Conservation (phyloP, 495 filamentous ascomycete genomes). For the Xylaria curta region DNA sequence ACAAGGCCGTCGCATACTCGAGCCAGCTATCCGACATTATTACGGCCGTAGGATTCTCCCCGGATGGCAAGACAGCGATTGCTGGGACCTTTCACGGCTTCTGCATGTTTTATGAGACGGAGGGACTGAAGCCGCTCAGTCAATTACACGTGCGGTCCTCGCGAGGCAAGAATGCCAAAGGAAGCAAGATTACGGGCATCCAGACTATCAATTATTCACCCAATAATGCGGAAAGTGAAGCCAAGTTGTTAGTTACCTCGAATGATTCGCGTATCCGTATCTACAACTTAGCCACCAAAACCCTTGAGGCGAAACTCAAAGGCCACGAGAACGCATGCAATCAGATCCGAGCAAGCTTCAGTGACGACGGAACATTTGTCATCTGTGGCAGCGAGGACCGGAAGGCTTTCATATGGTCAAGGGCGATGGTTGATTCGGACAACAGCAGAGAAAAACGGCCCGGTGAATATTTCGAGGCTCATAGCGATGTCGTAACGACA, state of each 20-base stretch:
- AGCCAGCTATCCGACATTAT: constrained; percentile 85
- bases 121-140: constrained; percentile 80
- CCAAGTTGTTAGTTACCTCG: constrained; percentile 89
- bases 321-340: constrained; percentile 91
- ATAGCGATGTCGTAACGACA: constrained; percentile 85
- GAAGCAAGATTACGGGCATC: constrained; percentile 96
- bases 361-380: constrained; percentile 84
- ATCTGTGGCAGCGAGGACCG: constrained; percentile 95
- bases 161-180: constrained; percentile 90
- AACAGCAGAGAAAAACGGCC: constrained; percentile 79
- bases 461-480: constrained; percentile 87
- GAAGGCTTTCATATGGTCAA: constrained; percentile 88
- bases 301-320: constrained; percentile 86
- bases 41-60: constrained; percentile 91
- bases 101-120: constrained; percentile 93
- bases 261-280: constrained; percentile 95
- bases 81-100: constrained; percentile 86
- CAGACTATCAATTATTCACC: constrained; percentile 71
- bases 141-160: constrained; percentile 91
- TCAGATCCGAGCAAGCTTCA: constrained; percentile 90
- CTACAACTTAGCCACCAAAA: constrained; percentile 85
- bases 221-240: constrained; percentile 66
- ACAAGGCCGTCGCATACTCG: constrained; percentile 91
- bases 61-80: constrained; percentile 88
- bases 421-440: constrained; percentile 63